These are phyloP conservation scores for Solanum rostratum DNA, from an alignment of 257 asterid species.

Conservation along the genomic window DNA sequence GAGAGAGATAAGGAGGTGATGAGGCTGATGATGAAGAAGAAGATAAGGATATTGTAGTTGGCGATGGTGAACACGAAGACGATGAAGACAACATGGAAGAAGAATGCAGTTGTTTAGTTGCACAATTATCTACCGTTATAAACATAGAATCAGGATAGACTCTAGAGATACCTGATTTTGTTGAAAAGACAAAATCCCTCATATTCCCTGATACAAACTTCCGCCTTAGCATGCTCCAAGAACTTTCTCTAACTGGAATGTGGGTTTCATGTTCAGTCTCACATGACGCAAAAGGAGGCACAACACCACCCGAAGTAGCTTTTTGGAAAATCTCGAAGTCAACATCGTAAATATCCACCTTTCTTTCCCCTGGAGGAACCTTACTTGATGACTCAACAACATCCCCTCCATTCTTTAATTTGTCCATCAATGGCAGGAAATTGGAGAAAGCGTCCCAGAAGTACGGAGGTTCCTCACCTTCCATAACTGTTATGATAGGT, in stretches of 20 bases:
- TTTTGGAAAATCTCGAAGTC: slow-evolving; percentile 35
- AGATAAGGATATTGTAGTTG: slow-evolving; percentile 13
- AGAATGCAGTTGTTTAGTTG: slow-evolving; percentile 4
- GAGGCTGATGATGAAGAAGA: slow-evolving; percentile 19
- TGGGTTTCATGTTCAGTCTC: slow-evolving; percentile 28
- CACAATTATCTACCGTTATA: neutral
- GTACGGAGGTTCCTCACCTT: slow-evolving; percentile 33
- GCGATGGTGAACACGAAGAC: slow-evolving; percentile 9
- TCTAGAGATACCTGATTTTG: slow-evolving; percentile 17
- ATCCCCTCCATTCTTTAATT: slow-evolving; percentile 11
- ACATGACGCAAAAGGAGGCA: slow-evolving; percentile 31
- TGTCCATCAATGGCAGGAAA: slow-evolving; percentile 31
- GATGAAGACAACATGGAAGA: slow-evolving; percentile 12
- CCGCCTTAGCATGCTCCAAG: slow-evolving; percentile 30
- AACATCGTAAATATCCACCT: slow-evolving; percentile 19
- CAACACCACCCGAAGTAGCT: slow-evolving; percentile 35
- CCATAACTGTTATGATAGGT: slow-evolving; percentile 18
- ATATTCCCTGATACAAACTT: slow-evolving; percentile 25
- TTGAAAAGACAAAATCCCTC: slow-evolving; percentile 30
- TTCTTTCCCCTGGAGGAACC: slow-evolving; percentile 16
- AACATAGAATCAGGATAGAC: slow-evolving; percentile 30
- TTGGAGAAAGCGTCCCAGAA: slow-evolving; percentile 42
- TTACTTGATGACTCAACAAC: slow-evolving; percentile 11
- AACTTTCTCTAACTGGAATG: slow-evolving; percentile 34
- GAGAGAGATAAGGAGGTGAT: slow-evolving; percentile 37